phyloP scores from a whole-genome alignment of 345 rosid genomes.

The Mangifera indica region DNA sequence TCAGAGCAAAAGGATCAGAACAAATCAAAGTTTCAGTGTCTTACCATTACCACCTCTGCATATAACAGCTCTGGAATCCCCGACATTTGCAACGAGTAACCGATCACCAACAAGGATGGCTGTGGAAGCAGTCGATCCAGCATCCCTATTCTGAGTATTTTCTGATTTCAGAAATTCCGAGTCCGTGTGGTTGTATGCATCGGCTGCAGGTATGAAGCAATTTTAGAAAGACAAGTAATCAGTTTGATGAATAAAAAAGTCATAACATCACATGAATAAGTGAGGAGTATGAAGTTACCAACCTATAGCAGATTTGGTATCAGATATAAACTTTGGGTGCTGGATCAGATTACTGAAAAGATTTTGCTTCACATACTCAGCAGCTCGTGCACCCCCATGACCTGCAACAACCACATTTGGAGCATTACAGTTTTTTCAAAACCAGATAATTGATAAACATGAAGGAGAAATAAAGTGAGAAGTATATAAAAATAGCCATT shows the following conservation, averaged over 20 bases:
- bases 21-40: conserved; percentile 14
- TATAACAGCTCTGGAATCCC: conserved; percentile 97
- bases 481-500: conserved; percentile 6
- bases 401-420: conserved; percentile 51
- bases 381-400: conserved; percentile 99
- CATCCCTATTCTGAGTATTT: conserved; percentile 90
- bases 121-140: conserved; percentile 99
- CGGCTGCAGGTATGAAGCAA: conserved; percentile 50
- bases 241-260: conserved; percentile 15
- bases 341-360: conserved; percentile 91
- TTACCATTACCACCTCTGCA: conserved; percentile 95
- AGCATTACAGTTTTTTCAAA: background rate
- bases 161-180: conserved; percentile 89
- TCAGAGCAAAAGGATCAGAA: background rate
- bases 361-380: conserved; percentile 93
- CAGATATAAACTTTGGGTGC: conserved; percentile 95
- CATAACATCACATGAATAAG: background rate
- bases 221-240: conserved; percentile 21
- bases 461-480: conserved; percentile 1
- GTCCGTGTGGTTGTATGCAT: conserved; percentile 91
- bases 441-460: background rate
- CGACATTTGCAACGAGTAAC: conserved; percentile 93
- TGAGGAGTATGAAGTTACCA: conserved; percentile 9
- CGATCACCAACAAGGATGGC: conserved; percentile 94
- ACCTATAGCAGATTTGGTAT: conserved; percentile 95